A percentile compares a stretch with the other conserved stretches of the same genome.
Evolutionary conservation across 78 protist genomes (phyloP).

Genomic region (Dictyostelium intermedium): DNA sequence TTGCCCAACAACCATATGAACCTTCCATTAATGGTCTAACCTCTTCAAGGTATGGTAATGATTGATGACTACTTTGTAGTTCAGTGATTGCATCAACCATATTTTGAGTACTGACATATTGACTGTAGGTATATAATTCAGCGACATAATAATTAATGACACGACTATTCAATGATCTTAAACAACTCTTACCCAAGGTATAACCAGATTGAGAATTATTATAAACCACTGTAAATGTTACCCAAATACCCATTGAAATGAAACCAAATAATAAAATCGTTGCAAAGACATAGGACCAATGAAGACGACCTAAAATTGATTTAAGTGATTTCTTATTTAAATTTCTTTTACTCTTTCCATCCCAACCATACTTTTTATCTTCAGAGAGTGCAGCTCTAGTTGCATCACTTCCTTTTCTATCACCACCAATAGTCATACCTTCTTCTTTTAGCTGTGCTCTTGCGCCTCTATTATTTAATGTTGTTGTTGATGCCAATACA

Average conservation of each 20-base stretch:
- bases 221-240: background rate
- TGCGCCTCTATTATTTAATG: background rate
- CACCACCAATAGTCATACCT: background rate
- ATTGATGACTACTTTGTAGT: conserved; percentile 39
- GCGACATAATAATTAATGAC: background rate
- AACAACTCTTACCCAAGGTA: background rate
- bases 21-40: conserved; percentile 61
- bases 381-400: background rate
- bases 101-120: background rate
- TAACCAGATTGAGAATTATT: conserved; percentile 13
- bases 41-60: background rate
- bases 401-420: background rate
- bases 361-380: conserved; percentile 27
- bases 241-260: conserved; percentile 55
- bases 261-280: conserved; percentile 38
- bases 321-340: conserved; percentile 39
- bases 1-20: conserved; percentile 5
- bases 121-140: background rate
- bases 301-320: conserved; percentile 13
- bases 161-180: conserved; percentile 18
- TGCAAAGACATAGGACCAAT: conserved; percentile 20
- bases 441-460: background rate
- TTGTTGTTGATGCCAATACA: background rate
- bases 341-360: conserved; percentile 54
- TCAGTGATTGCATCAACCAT: background rate